phyloP scores from a whole-genome alignment of 140 eudicot species.

The Senecio squalidus region DNA sequence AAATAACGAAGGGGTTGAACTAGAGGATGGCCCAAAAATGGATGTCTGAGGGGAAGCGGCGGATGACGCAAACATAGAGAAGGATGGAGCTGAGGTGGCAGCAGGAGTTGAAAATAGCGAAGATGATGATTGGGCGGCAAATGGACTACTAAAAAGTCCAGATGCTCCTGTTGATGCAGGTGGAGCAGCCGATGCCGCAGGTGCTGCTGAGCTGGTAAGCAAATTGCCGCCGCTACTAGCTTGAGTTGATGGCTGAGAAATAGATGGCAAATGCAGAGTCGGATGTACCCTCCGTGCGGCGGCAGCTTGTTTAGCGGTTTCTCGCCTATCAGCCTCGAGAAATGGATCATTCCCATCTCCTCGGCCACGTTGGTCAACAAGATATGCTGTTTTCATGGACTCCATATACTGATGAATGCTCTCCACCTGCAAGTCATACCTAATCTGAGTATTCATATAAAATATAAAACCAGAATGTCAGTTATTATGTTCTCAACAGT shows the following conservation, averaged over 20 bases:
- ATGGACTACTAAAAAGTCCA: constrained; percentile 63
- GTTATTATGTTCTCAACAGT: not conserved
- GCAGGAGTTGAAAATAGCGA: constrained; percentile 70
- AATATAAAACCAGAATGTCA: not conserved
- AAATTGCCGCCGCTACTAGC: constrained; percentile 47
- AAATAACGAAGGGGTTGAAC: constrained; percentile 64
- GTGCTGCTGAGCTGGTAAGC: constrained; percentile 52
- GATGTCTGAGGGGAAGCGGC: constrained; percentile 75
- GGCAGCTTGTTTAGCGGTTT: constrained; percentile 85
- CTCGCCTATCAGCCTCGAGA: constrained; percentile 95
- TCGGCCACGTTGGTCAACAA: constrained; percentile 84
- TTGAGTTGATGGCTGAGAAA: constrained; percentile 70
- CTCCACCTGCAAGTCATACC: constrained; percentile 65
- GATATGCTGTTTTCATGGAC: constrained; percentile 94
- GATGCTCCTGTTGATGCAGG: constrained; percentile 46
- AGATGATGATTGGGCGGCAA: constrained; percentile 50
- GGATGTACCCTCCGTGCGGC: constrained; percentile 95
- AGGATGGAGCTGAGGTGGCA: constrained; percentile 45
- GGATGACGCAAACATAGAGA: constrained; percentile 44
- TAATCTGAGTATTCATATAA: constrained; percentile 4
- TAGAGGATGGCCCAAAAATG: constrained; percentile 46
- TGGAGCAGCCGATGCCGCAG: constrained; percentile 48
- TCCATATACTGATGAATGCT: constrained; percentile 96
- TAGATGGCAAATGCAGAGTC: constrained; percentile 72
- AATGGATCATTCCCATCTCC: constrained; percentile 86